Evolutionary conservation across 2,329 filamentous ascomycete genomes (phyloP).

Genomic region (Fusarium xylarioides): DNA sequence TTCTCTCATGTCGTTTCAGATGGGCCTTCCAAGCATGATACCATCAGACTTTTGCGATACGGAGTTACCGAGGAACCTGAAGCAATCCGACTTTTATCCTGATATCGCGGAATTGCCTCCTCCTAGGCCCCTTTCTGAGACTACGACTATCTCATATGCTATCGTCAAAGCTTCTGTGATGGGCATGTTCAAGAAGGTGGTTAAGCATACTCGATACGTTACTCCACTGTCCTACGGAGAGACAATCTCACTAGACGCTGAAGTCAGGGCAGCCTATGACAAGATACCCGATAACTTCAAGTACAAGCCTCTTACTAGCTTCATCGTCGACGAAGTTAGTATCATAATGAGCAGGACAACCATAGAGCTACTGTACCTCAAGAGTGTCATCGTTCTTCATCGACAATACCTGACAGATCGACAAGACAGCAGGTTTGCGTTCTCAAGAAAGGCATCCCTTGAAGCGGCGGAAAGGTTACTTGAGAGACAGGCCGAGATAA

Average conservation of each 20-base stretch:
- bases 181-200: conserved; percentile 39
- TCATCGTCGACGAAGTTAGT: conserved; percentile 39
- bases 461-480: conserved; percentile 42
- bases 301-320: conserved; percentile 38
- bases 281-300: conserved; percentile 39
- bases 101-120: conserved; percentile 20
- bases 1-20: conserved; percentile 55
- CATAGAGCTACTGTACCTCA: conserved; percentile 45
- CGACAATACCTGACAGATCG: conserved; percentile 38
- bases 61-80: conserved; percentile 31
- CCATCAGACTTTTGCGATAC: conserved; percentile 34
- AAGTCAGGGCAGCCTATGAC: conserved; percentile 34
- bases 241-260: conserved; percentile 31
- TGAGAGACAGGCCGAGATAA: conserved; percentile 42
- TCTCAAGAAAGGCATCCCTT: conserved; percentile 38
- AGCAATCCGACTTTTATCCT: conserved; percentile 28
- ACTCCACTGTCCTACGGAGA: conserved; percentile 2
- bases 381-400: conserved; percentile 47
- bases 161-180: conserved; percentile 44
- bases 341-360: conserved; percentile 42
- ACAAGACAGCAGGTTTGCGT: conserved; percentile 13
- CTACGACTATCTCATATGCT: conserved; percentile 37
- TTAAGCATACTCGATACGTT: conserved; percentile 29
- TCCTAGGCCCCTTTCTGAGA: conserved; percentile 26
- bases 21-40: conserved; percentile 60